phyloP scores from a whole-genome alignment of 345 rosid genomes.

The Rhizophora mangle region DNA sequence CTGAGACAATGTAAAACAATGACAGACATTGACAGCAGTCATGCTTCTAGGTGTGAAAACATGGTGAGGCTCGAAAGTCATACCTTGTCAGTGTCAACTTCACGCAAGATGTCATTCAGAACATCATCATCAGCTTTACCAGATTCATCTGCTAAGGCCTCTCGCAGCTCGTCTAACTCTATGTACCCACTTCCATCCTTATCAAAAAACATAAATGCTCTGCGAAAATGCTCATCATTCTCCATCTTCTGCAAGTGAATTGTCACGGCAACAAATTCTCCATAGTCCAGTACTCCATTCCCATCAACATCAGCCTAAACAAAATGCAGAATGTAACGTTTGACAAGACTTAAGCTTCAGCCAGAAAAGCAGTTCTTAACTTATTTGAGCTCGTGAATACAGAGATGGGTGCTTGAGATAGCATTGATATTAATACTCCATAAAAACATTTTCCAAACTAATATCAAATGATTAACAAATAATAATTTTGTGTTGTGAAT shows the following conservation, averaged over 20 bases:
- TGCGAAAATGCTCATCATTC: constrained; percentile 87
- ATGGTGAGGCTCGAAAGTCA: constrained; percentile 4
- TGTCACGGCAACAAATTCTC: constrained; percentile 97
- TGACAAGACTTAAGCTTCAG: constrained; percentile 8
- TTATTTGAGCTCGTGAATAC: background rate
- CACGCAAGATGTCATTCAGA: constrained; percentile 81
- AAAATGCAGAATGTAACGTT: constrained; percentile 6
- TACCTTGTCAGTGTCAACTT: constrained; percentile 96
- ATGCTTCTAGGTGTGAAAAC: background rate
- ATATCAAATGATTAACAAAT: no score
- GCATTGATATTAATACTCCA: no score
- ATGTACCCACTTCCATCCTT: constrained; percentile 76
- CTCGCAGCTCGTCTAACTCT: constrained; percentile 69
- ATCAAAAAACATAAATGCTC: constrained; percentile 92
- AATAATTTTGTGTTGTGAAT: no score
- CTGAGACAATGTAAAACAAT: background rate
- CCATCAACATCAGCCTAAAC: constrained; percentile 95
- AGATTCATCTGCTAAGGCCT: constrained; percentile 69
- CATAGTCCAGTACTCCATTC: constrained; percentile 81
- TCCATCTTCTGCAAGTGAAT: constrained; percentile 97
- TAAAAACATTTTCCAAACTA: no score
- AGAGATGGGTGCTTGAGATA: no score
- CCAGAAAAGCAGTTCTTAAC: constrained; percentile 3
- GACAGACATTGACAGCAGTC: no score
- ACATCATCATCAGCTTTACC: constrained; percentile 66